phyloP scores from a whole-genome alignment of 306 rosid genomes.

The Purshia tridentata region DNA sequence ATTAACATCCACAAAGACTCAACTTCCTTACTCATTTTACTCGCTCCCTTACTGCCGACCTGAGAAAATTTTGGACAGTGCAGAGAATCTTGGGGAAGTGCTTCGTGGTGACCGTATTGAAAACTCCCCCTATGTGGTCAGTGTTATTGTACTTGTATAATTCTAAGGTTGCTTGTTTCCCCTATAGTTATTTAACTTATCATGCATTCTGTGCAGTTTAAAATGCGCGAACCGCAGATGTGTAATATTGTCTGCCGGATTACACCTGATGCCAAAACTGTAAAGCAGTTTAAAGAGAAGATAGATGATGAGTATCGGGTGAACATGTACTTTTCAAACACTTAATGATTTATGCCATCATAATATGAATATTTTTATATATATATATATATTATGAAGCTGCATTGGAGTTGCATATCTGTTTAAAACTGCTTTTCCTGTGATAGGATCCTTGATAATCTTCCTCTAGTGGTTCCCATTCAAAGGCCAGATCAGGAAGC shows the following conservation, averaged over 20 bases:
- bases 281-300: conserved; percentile 90
- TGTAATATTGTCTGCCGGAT: conserved; percentile 62
- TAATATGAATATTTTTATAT: not conserved
- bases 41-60: conserved; percentile 76
- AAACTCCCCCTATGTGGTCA: conserved; percentile 82
- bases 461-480: conserved; percentile 82
- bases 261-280: conserved; percentile 68
- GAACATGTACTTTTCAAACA: conserved; percentile 61
- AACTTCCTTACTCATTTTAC: conserved; percentile 89
- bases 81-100: conserved; percentile 98
- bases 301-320: conserved; percentile 93
- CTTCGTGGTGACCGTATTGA: conserved; percentile 99
- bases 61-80: conserved; percentile 68
- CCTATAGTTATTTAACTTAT: conserved; percentile 23
- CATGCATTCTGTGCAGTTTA: conserved; percentile 56
- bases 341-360: not conserved
- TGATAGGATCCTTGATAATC: conserved; percentile 91
- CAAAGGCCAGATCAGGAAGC: conserved; percentile 73
- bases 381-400: not conserved
- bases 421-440: conserved; percentile 21
- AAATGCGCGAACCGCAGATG: conserved; percentile 93
- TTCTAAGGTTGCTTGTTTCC: conserved; percentile 13
- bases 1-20: conserved; percentile 92
- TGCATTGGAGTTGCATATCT: conserved; percentile 14
- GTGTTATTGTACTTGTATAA: conserved; percentile 29